phyloP scores from a whole-genome alignment of 805 yeast genomes.

The Blastobotrys mokoenaii region DNA sequence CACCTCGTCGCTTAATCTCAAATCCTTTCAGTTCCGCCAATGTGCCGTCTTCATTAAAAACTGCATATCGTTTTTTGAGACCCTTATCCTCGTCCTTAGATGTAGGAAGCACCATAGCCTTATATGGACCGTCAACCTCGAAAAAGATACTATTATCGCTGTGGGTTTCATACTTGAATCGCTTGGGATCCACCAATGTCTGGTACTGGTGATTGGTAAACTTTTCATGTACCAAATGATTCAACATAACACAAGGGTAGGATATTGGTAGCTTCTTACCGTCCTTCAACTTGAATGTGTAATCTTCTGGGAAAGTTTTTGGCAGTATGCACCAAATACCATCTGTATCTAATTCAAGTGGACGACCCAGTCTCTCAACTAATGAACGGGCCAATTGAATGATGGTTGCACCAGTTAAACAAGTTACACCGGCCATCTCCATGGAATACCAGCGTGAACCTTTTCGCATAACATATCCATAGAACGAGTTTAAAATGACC shows the following conservation, averaged over 20 bases:
- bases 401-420: slow-evolving; percentile 95
- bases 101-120: slow-evolving; percentile 94
- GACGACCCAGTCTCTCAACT: slow-evolving; percentile 90
- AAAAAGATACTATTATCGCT: slow-evolving; percentile 93
- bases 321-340: slow-evolving; percentile 99
- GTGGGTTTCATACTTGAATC: slow-evolving; percentile 60
- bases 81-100: slow-evolving; percentile 98
- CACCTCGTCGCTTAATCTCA: slow-evolving; percentile 95
- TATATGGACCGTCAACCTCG: slow-evolving; percentile 98
- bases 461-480: slow-evolving; percentile 97
- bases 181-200: slow-evolving; percentile 62
- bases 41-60: slow-evolving; percentile 88
- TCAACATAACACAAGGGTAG: slow-evolving; percentile 94
- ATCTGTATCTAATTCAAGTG: slow-evolving; percentile 94
- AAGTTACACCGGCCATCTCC: slow-evolving; percentile 99
- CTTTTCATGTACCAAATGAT: slow-evolving; percentile 80
- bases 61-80: slow-evolving; percentile 92
- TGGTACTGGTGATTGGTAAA: slow-evolving; percentile 96
- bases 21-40: slow-evolving; percentile 95
- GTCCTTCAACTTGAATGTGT: slow-evolving; percentile 55
- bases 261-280: slow-evolving; percentile 75
- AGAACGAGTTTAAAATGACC: slow-evolving; percentile 90
- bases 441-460: slow-evolving; percentile 99
- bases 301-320: slow-evolving; percentile 85
- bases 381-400: slow-evolving; percentile 93